These are phyloP conservation scores for Wickerhamiella sorbophila DNA, from an alignment of 805 yeast species.

Conservation along the genomic window DNA sequence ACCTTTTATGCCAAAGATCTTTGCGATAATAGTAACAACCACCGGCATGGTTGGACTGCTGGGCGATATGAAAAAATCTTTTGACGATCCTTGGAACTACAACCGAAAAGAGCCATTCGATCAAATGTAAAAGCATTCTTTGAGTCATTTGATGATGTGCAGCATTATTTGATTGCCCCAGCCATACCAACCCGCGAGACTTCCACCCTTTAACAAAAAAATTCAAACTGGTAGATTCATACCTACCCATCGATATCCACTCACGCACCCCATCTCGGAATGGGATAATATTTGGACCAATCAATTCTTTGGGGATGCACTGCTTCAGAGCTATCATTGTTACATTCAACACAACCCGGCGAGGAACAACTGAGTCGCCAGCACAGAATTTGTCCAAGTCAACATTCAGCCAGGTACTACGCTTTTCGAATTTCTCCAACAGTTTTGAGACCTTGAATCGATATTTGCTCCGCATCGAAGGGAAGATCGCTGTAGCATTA, in stretches of 20 bases:
- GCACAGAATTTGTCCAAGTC: too few species aligned
- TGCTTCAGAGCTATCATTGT: too few species aligned
- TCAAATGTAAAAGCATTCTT: slow-evolving; percentile 28
- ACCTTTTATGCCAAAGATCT: slow-evolving; percentile 10
- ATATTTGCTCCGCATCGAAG: too few species aligned
- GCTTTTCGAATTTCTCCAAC: too few species aligned
- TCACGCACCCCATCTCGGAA: slow-evolving; percentile 20
- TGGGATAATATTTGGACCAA: too few species aligned
- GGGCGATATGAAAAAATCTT: slow-evolving; percentile 55
- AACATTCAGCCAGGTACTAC: too few species aligned
- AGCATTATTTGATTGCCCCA: slow-evolving; percentile 25
- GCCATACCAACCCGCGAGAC: slow-evolving; percentile 41
- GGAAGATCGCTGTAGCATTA: too few species aligned
- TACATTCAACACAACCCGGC: too few species aligned
- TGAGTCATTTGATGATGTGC: slow-evolving; percentile 30
- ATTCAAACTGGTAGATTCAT: slow-evolving; percentile 26
- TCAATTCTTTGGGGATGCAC: too few species aligned
- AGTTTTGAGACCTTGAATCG: too few species aligned
- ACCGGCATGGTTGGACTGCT: slow-evolving; percentile 22
- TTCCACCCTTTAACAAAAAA: slow-evolving; percentile 27
- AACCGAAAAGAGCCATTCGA: slow-evolving; percentile 42
- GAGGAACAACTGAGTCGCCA: too few species aligned
- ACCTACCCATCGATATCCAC: slow-evolving; percentile 28
- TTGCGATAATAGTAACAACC: slow-evolving; percentile 15
- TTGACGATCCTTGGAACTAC: slow-evolving; percentile 36